Evolutionary conservation across 164 flowering plant species (phyloP), one percentile per base, ranked within the genome.

Genomic region (Sextonia rubra): DNA sequence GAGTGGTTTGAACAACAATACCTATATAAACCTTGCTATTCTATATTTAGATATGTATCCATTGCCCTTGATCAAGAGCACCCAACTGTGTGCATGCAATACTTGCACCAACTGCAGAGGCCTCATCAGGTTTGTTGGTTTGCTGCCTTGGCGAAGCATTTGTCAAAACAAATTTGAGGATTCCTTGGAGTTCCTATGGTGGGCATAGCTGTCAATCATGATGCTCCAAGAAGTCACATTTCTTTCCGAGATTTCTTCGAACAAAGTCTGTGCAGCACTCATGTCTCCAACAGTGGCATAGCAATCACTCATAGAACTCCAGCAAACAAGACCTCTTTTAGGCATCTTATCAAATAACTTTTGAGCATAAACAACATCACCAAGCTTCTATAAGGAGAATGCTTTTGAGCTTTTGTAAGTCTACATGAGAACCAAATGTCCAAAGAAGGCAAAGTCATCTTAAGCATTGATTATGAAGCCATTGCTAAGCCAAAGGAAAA

Each of bases 201-300:
- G 75, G 1, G 62, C 79, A 74, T 80, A 80, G 65, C 82, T 82
- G 64, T 79, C 82, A 12, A 85, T 78, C 74, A 83, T 78, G 27
- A 82, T 80, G 74, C 85, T 82, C 85, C 85, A 83, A 32, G 83
- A 76, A 47, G 82, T 73, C 32, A 83, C 74, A 75, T 79, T 80
- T 65, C 77, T 78, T 48, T 62, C 60, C 0, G 74, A 74, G 83
- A 85, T 82, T 66, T 66, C 65, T 47, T 77, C 69, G 49, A 83
- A 85, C 68, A 82, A 64, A 63, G 71, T 49, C 26, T 60, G 68
- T 63, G 86, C 86, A 48, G 70, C 64, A 65, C 23, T 72, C 76
- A 83, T 48, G 24, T 85, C 78, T 70, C 86, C 82, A 48, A 63
- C 66, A 66, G 73, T 74, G 29, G 74, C 70, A 66, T 83, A 83